Percentiles rank a stretch among this genome's conserved stretches.
These are phyloP conservation scores for Eragrostis nindensis DNA, from an alignment of 176 grass and related monocot species.

Conservation along the genomic window DNA sequence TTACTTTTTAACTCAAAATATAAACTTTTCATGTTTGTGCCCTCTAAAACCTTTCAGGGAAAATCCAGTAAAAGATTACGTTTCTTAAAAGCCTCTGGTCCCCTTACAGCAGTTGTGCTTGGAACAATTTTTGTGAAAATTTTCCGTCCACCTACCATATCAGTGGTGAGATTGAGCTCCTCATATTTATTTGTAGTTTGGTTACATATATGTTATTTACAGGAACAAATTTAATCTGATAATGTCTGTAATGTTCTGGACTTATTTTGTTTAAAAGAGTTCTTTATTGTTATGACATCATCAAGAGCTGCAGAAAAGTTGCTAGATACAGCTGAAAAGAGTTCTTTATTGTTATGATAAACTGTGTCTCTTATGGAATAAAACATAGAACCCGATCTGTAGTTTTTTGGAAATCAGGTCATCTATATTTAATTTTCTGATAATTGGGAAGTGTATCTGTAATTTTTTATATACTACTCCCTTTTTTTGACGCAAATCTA, in stretches of 20 bases:
- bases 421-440: not conserved
- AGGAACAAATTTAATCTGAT: slow-evolving; percentile 1
- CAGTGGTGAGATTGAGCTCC: slow-evolving; percentile 75
- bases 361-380: not conserved
- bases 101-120: slow-evolving; percentile 86
- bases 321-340: not conserved
- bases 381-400: not conserved
- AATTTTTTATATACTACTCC: not conserved
- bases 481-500: not conserved
- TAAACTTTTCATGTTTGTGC: slow-evolving; percentile 8
- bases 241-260: not conserved
- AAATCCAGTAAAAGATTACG: slow-evolving; percentile 84
- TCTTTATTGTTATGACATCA: not conserved
- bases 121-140: slow-evolving; percentile 90
- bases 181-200: slow-evolving; percentile 22
- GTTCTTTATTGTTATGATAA: too few relatives aligned
- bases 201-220: not conserved
- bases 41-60: slow-evolving; percentile 59
- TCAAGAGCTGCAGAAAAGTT: not conserved
- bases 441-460: not conserved
- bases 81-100: slow-evolving; percentile 76
- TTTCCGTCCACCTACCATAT: slow-evolving; percentile 83
- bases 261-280: not conserved
- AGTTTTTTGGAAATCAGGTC: not conserved
- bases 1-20: slow-evolving; percentile 8